Evolutionary conservation across 305 asterid genomes (phyloP), one percentile per base, ranked within the genome.

Genomic region (Withania somnifera): DNA sequence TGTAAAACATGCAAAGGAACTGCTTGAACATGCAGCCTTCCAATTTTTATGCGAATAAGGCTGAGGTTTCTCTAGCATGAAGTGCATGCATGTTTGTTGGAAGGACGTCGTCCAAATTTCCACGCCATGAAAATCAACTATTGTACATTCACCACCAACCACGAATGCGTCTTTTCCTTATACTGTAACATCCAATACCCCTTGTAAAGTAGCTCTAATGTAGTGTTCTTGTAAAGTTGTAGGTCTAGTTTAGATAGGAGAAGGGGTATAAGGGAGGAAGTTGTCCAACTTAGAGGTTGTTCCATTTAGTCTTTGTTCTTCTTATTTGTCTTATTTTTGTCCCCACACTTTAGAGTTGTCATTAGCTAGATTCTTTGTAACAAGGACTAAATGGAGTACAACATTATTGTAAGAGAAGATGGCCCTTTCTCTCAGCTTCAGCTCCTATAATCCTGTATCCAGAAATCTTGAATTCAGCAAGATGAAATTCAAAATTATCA

Each of bases 21-120:
- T 93, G 51, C 83, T 89, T 77, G 88, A 90, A 77, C 85, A 89
- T 88, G 90, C 95, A 75, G 88, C 88, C 88, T 92, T 93, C 63
- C 92, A 91, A 83, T 93, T 93, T 88, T 91, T 93, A 82, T 84
- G 86, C 53, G 88, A 88, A 84, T 88, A 86, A 89, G 86, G 86
- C 84, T 68, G 79, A 42, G 38, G 36, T 82, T 88, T 51, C 50
- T 67, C 17, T 26, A 73, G 77, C 81, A 60, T 17, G 82, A 57
- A 84, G 54, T 50, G 79, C 79, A 61, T 30, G 73, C 36, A 28
- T 61, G 69, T 51, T 75, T 8, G 61, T 75, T 75, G 10, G 61
- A 75, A 75, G 15, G 47, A 26, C 28, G 11, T 9, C 3, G 10
- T 50, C 6, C 80, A 75, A 17, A 63, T 51, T 32, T 26, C 63